These are phyloP conservation scores for Baorangia bicolor DNA, from an alignment of 768 basidiomycete species.

Conservation along the genomic window DNA sequence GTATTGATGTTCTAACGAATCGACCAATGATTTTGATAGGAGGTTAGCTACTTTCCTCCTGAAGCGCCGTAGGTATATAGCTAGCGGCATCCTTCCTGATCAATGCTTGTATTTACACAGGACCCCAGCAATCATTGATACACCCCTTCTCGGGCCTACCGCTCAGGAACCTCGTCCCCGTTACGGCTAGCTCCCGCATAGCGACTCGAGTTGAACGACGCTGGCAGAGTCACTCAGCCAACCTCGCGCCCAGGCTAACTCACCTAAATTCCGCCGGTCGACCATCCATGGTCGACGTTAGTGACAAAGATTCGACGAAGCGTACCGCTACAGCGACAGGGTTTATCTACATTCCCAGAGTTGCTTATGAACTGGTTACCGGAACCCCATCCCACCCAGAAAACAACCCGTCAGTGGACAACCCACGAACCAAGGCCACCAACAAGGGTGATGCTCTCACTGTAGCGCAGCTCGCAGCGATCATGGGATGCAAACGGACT, in stretches of 20 bases:
- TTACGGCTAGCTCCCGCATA: background rate
- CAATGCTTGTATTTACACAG: slow-evolving; percentile 23
- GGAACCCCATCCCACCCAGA: slow-evolving; percentile 12
- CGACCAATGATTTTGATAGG: slow-evolving; percentile 92
- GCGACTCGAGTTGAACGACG: slow-evolving; percentile 18
- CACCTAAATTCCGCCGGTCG: slow-evolving; percentile 73
- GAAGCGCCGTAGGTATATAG: slow-evolving; percentile 17
- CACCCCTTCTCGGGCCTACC: background rate
- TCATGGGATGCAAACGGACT: slow-evolving; percentile 86
- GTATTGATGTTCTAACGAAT: slow-evolving; percentile 73
- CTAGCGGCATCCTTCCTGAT: slow-evolving; percentile 24
- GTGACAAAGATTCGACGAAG: slow-evolving; percentile 56
- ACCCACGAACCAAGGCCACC: slow-evolving; percentile 49
- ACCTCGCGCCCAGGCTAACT: slow-evolving; percentile 42
- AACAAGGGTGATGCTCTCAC: slow-evolving; percentile 71
- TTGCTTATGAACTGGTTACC: slow-evolving; percentile 66
- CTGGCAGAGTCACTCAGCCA: slow-evolving; percentile 19
- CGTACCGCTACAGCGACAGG: slow-evolving; percentile 77
- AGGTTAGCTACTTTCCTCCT: slow-evolving; percentile 64
- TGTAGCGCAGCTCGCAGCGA: slow-evolving; percentile 80
- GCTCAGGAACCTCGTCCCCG: background rate
- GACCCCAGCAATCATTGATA: slow-evolving; percentile 5
- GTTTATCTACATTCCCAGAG: slow-evolving; percentile 60
- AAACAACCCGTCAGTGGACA: slow-evolving; percentile 22
- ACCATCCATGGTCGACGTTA: slow-evolving; percentile 83